Evolutionary conservation across 495 filamentous ascomycete species (phyloP).

Genomic region (Aspergillus ostianus): DNA sequence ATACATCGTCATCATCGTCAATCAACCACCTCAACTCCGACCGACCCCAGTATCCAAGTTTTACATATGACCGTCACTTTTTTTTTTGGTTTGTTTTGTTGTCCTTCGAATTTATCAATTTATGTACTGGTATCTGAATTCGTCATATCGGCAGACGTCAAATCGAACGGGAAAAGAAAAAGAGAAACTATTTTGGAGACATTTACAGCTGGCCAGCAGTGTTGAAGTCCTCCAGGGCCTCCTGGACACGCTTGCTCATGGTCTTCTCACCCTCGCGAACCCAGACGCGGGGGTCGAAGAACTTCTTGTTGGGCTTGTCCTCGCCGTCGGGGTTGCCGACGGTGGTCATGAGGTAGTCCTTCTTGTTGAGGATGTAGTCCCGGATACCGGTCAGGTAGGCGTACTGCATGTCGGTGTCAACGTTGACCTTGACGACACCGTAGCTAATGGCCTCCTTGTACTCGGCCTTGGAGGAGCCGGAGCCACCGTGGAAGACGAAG

Average conservation of each 20-base stretch:
- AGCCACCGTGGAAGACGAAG: conserved; percentile 99
- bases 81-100: conserved; percentile 2
- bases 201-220: conserved; percentile 79
- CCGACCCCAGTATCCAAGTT: not conserved
- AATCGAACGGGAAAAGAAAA: conserved; percentile 7
- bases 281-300: conserved; percentile 75
- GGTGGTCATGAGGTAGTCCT: conserved; percentile 82
- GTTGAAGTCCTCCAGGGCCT: conserved; percentile 89
- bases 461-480: conserved; percentile 84
- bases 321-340: conserved; percentile 94
- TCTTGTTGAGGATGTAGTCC: conserved; percentile 90
- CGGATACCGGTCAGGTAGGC: conserved; percentile 88
- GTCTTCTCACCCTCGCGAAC: conserved; percentile 97
- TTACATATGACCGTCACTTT: not conserved
- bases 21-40: conserved; percentile 11
- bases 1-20: conserved; percentile 13
- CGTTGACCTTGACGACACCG: conserved; percentile 94
- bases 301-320: conserved; percentile 99
- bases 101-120: conserved; percentile 16
- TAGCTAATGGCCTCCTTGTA: conserved; percentile 82
- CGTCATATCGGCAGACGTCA: conserved; percentile 17
- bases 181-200: not conserved
- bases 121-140: conserved; percentile 27
- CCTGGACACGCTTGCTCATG: conserved; percentile 78
- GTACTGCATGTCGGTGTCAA: conserved; percentile 73